Base-by-base conservation (phyloP, 2,329 filamentous ascomycete species). In the Teratosphaeria epicoccoides region DNA sequence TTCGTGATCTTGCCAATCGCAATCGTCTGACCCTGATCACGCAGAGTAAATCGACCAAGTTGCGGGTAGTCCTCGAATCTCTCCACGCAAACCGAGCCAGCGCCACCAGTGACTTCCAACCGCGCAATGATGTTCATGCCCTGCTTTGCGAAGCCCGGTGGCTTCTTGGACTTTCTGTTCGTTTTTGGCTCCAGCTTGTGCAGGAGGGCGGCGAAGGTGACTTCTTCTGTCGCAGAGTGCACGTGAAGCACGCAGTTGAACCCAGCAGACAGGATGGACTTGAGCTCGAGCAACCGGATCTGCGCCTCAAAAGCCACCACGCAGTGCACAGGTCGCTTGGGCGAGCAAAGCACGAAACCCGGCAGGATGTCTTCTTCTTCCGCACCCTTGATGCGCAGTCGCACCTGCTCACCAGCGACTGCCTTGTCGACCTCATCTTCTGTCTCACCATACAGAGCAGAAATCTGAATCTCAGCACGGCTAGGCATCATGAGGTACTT, bases 1-100 rank as follows among this genome's bases (percentile, higher is more conserved):
- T 90, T 96, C 54, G 88, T 96, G 70, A 98, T 94, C 81, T 98
- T 98, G 66, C 93, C 93, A 74, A 98, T 98, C 52, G 93, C 93
- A 75, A 98, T 96, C 0, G 93, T 98, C 86, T 97, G 91, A 63
- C 93, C 93, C 84, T 97, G 66, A 50, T 67, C 89, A 78, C 89
- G 78, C 50, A 95, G 78, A 17, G 89, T 95, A 71, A 95, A 95
- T 43, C 89, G 83, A 64, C 89, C 89, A 71, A 95, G 80, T 72
- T 97, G 93, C 54, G 90, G 84, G 71, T 97, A 96, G 67, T 97
- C 91, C 66, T 96, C 90, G 63, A 96, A 98, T 57, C 79, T 82
- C 74, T 98, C 93, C 24, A 97, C 83, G 70, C 94, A 97, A 29
- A 98, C 88, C 43, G 83, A 82, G 52, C 88, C 88, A 14, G 87